Evolutionary conservation across 306 rosid genomes (phyloP).

Genomic region (Prunus armeniaca): DNA sequence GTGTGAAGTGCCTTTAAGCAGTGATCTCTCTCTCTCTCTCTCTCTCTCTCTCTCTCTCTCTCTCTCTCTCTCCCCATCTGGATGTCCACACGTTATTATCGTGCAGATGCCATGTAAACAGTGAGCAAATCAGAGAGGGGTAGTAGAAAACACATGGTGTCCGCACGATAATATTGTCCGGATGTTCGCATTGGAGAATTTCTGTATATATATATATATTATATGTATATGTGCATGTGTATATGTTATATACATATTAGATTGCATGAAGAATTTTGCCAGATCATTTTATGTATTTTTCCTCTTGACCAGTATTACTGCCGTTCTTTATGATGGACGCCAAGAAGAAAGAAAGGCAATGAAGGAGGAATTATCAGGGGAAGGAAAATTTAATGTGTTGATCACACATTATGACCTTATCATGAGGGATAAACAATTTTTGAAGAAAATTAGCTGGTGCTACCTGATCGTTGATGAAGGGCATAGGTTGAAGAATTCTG

Average conservation of each 20-base stretch:
- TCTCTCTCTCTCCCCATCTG: too few species aligned
- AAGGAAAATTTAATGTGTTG: slow-evolving; percentile 87
- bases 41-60: slow-evolving; percentile 11
- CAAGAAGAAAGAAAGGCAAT: slow-evolving; percentile 90
- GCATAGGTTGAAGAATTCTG: slow-evolving; percentile 94
- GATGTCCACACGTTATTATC: too few species aligned
- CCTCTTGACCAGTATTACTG: slow-evolving; percentile 58
- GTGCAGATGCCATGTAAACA: too few species aligned
- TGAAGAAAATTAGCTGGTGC: slow-evolving; percentile 86
- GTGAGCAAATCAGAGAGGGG: too few species aligned
- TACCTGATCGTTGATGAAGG: slow-evolving; percentile 99
- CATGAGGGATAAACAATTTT: slow-evolving; percentile 95
- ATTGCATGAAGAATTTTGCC: neutral
- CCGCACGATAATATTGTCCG: too few species aligned
- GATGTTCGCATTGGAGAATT: too few species aligned
- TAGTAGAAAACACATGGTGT: too few species aligned
- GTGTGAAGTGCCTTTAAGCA: slow-evolving; percentile 9
- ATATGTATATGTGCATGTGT: neutral
- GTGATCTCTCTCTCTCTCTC: slow-evolving; percentile 3
- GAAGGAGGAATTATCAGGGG: slow-evolving; percentile 86
- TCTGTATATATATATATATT: too few species aligned
- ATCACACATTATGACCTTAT: slow-evolving; percentile 96
- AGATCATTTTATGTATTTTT: slow-evolving; percentile 17
- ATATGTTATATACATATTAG: neutral
- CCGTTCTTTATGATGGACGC: slow-evolving; percentile 90